phyloP scores from a whole-genome alignment of 192 early-diverging fungal species.

The Phlyctochytrium bullatum region DNA sequence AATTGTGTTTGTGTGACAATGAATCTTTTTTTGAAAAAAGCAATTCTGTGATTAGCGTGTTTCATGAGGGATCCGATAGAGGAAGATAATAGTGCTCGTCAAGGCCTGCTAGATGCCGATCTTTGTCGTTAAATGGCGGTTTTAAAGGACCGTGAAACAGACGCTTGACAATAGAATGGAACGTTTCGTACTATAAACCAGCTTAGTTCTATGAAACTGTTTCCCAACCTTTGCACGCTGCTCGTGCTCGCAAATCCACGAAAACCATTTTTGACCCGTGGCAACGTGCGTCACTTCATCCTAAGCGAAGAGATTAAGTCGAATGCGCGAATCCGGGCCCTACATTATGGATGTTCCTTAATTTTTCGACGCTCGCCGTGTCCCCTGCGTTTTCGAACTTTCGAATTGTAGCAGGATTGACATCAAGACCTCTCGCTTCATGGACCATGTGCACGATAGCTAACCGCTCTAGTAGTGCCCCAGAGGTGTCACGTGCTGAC shows the following conservation, averaged over 20 bases:
- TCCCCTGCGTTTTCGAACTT: constrained; percentile 59
- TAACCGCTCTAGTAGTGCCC: constrained; percentile 47
- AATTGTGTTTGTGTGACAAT: too few species aligned
- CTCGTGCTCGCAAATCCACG: constrained; percentile 36
- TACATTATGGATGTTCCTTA: constrained; percentile 54
- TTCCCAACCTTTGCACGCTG: constrained; percentile 21
- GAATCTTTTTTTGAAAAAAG: too few species aligned
- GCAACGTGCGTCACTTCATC: constrained; percentile 49
- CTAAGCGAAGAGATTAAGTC: background rate
- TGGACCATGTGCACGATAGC: constrained; percentile 70
- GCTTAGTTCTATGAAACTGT: background rate
- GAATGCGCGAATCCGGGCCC: background rate
- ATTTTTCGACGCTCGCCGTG: constrained; percentile 45
- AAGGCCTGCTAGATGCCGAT: constrained; percentile 55
- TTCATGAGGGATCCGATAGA: constrained; percentile 5
- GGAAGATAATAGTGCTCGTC: constrained; percentile 48
- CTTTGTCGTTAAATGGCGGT: constrained; percentile 67
- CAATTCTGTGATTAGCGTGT: too few species aligned
- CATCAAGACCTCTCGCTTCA: constrained; percentile 67
- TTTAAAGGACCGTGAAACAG: constrained; percentile 57
- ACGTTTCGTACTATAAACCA: constrained; percentile 34
- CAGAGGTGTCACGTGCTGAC: constrained; percentile 55
- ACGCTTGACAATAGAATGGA: constrained; percentile 40
- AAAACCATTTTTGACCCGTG: constrained; percentile 59
- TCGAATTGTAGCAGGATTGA: constrained; percentile 62